Percentiles rank a stretch among this genome's conserved stretches.
Conservation (phyloP, 2,329 filamentous ascomycete species). For the Colletotrichum sansevieriae region DNA sequence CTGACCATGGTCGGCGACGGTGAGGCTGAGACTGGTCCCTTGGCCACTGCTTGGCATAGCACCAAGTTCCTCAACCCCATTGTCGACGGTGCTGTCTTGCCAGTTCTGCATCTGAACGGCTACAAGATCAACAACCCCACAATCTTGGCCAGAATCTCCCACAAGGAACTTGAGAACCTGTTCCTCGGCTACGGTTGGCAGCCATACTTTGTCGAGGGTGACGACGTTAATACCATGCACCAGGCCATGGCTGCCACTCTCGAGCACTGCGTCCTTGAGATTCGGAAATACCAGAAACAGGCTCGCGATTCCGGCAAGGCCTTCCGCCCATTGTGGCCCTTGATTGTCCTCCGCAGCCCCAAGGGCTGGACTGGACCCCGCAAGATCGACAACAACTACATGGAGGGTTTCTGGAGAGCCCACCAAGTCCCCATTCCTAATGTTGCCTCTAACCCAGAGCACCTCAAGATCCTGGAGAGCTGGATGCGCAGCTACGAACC, state of each 20-base stretch:
- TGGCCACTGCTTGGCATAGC: constrained; percentile 85
- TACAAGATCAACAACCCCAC: constrained; percentile 91
- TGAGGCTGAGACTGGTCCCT: constrained; percentile 83
- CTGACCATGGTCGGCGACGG: constrained; percentile 85
- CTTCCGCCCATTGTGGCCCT: constrained; percentile 80
- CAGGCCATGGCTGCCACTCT: constrained; percentile 85
- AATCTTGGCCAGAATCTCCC: constrained; percentile 78
- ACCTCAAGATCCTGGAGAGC: constrained; percentile 76
- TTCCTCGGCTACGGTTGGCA: constrained; percentile 83
- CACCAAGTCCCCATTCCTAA: constrained; percentile 84
- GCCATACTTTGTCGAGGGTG: constrained; percentile 84
- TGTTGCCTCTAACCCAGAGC: constrained; percentile 72
- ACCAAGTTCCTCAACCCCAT: constrained; percentile 87
- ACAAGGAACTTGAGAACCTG: constrained; percentile 77
- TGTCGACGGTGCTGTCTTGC: constrained; percentile 81
- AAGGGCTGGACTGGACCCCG: constrained; percentile 86
- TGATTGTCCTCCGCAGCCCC: constrained; percentile 82
- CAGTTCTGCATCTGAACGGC: constrained; percentile 83
- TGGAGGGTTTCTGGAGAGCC: constrained; percentile 83
- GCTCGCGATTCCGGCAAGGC: constrained; percentile 78
- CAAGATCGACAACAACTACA: constrained; percentile 76
- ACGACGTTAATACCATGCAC: constrained; percentile 80
- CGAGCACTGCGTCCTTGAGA: constrained; percentile 79
- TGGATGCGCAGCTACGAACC: constrained; percentile 86
- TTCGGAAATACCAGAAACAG: constrained; percentile 76